Evolutionary conservation across 2,329 filamentous ascomycete genomes (phyloP), one percentile per base, ranked within the genome.

Genomic region (Fonsecaea erecta): DNA sequence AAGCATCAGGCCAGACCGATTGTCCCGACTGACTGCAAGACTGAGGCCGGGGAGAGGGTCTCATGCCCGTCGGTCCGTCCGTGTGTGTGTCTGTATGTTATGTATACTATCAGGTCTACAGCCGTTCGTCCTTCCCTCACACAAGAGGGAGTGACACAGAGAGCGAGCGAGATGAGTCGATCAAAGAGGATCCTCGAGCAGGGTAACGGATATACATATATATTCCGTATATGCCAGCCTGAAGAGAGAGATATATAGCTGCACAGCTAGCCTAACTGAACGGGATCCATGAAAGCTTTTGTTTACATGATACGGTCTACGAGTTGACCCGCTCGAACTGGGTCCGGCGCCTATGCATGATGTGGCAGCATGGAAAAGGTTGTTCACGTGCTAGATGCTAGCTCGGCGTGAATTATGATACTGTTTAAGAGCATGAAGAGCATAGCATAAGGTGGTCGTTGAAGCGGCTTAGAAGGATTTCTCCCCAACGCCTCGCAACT

Each of bases 21-120:
- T 24, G 1, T 3, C 43, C 43, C n/a, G 3, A 5, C 11, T 4
- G 18, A 24, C 43, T 11, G 18, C 43, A 14, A 48, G 43, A 24
- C 21, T 30, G 28, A 24, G 43, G 18, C 9, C n/a, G n/a, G n/a
- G 8, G 43, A 11, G 1, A 24, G 43, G 43, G 37, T n/a, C 3
- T n/a, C 37, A n/a, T 40, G 16, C 16, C 14, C 28, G 3, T 30
- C 28, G 3, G 28, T 30, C 28, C 18, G 37, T n/a, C 3, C 18
- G 37, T 11, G 11, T 40, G 16, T 18, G n/a, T n/a, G n/a, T n/a
- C n/a, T n/a, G n/a, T n/a, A n/a, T n/a, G n/a, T n/a, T n/a, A 48
- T 48, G 43, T 48, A 48, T 48, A 48, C 43, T 48, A 24, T 48
- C 43, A 48, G 43, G 43, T 48, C 16, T 48, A 48, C 43, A 48